Conservation (phyloP, 1,139 yeast species). For the Candida gigantensis region DNA sequence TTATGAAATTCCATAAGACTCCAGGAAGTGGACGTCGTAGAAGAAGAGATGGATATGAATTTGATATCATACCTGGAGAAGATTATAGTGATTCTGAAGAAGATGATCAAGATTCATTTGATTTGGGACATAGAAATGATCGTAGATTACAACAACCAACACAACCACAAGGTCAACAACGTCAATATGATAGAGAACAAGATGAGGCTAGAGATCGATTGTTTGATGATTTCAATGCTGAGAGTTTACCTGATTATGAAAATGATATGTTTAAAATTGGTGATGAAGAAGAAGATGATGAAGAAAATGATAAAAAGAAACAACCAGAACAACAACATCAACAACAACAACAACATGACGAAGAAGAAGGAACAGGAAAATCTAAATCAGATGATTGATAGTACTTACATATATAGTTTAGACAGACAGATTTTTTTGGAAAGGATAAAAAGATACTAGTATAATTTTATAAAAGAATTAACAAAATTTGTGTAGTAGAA, state of each 20-base stretch:
- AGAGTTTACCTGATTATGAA: slow-evolving; percentile 39
- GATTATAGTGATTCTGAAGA: slow-evolving; percentile 48
- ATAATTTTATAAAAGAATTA: too few relatives aligned
- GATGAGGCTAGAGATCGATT: slow-evolving; percentile 43
- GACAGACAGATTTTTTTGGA: too few relatives aligned
- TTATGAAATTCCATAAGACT: slow-evolving; percentile 55
- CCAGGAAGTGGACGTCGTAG: slow-evolving; percentile 53
- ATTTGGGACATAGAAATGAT: slow-evolving; percentile 27
- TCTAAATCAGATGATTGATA: too few relatives aligned
- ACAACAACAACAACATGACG: neutral
- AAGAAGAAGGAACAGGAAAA: too few relatives aligned
- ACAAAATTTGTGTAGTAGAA: too few relatives aligned
- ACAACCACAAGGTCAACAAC: slow-evolving; percentile 14
- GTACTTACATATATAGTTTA: too few relatives aligned
- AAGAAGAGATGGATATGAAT: slow-evolving; percentile 75
- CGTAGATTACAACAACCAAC: slow-evolving; percentile 4
- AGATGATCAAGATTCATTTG: slow-evolving; percentile 28
- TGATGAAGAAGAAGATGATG: slow-evolving; percentile 34
- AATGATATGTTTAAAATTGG: slow-evolving; percentile 47
- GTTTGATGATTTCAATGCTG: slow-evolving; percentile 43
- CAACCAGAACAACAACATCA: neutral
- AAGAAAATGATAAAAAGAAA: neutral
- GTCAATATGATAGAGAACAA: slow-evolving; percentile 16
- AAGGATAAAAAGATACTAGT: too few relatives aligned
- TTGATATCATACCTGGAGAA: slow-evolving; percentile 74